Evolutionary conservation across 2,329 filamentous ascomycete genomes (phyloP).

Genomic region (Penicillium sp.): DNA sequence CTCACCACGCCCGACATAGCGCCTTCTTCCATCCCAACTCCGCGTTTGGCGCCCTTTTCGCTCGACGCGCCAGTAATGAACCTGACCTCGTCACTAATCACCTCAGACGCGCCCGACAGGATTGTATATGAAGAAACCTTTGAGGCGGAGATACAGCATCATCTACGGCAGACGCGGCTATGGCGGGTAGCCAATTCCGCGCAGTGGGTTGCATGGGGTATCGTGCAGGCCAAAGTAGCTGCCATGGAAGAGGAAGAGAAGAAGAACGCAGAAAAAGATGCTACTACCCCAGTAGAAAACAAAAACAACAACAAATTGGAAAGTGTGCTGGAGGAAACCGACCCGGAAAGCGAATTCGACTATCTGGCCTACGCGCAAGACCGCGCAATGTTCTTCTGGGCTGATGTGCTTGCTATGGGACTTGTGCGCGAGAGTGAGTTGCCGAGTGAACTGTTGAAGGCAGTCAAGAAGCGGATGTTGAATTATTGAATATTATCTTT

Average conservation of each 20-base stretch:
- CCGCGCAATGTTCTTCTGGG: conserved; percentile 89
- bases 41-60: conserved; percentile 62
- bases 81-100: not conserved
- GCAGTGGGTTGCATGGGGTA: conserved; percentile 93
- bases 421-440: conserved; percentile 72
- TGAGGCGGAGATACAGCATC: conserved; percentile 64
- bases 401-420: conserved; percentile 75
- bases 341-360: conserved; percentile 69
- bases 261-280: conserved; percentile 24
- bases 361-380: conserved; percentile 91
- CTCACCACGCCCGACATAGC: conserved; percentile 53
- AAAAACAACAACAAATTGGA: conserved; percentile 5
- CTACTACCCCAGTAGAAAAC: not conserved
- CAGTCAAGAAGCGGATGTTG: conserved; percentile 61
- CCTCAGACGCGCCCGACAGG: conserved; percentile 1
- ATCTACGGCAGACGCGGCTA: conserved; percentile 73
- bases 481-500: conserved; percentile 49
- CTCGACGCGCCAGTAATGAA: conserved; percentile 66
- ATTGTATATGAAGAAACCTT: conserved; percentile 50
- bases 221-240: conserved; percentile 86
- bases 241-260: conserved; percentile 55
- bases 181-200: conserved; percentile 88
- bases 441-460: conserved; percentile 60
- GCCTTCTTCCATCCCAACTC: conserved; percentile 49
- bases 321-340: conserved; percentile 17